phyloP scores from a whole-genome alignment of 140 eudicot species.

The Ambrosia hybrid region DNA sequence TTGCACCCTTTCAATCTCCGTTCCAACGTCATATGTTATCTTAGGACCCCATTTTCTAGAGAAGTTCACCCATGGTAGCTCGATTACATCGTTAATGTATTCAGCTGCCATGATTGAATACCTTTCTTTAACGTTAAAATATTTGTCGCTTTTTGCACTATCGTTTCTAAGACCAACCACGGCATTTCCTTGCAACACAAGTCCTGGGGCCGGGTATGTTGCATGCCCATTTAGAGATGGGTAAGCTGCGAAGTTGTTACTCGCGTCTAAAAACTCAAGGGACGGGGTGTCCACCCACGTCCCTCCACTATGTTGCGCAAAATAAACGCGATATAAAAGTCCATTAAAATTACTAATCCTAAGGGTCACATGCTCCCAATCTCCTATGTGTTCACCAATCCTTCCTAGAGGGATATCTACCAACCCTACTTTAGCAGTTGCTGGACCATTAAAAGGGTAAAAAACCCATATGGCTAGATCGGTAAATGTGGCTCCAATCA shows the following conservation, averaged over 20 bases:
- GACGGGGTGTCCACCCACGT: slow-evolving; percentile 54
- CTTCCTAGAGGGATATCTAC: slow-evolving; percentile 53
- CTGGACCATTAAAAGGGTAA: slow-evolving; percentile 70
- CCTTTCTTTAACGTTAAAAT: slow-evolving; percentile 35
- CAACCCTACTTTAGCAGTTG: slow-evolving; percentile 61
- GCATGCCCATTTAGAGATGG: slow-evolving; percentile 72
- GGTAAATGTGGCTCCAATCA: slow-evolving; percentile 70
- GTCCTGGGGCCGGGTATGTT: slow-evolving; percentile 42
- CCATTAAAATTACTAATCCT: slow-evolving; percentile 73
- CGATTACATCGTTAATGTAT: slow-evolving; percentile 32
- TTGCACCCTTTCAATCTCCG: slow-evolving; percentile 46
- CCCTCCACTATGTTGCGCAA: slow-evolving; percentile 70
- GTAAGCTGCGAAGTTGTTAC: slow-evolving; percentile 52
- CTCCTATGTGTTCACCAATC: slow-evolving; percentile 79
- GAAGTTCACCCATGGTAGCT: slow-evolving; percentile 78
- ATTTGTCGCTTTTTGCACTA: slow-evolving; percentile 42
- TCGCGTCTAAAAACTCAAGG: slow-evolving; percentile 47
- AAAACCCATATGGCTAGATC: slow-evolving; percentile 69
- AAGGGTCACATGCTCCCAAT: slow-evolving; percentile 83
- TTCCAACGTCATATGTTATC: slow-evolving; percentile 39
- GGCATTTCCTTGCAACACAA: slow-evolving; percentile 55
- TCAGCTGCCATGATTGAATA: slow-evolving; percentile 55
- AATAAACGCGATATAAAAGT: slow-evolving; percentile 50
- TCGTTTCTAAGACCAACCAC: slow-evolving; percentile 61
- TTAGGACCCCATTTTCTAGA: slow-evolving; percentile 71